Percentiles rank a stretch among this genome's conserved stretches.
Evolutionary conservation across 345 rosid species (phyloP).

Genomic region (Citrus hindsii): DNA sequence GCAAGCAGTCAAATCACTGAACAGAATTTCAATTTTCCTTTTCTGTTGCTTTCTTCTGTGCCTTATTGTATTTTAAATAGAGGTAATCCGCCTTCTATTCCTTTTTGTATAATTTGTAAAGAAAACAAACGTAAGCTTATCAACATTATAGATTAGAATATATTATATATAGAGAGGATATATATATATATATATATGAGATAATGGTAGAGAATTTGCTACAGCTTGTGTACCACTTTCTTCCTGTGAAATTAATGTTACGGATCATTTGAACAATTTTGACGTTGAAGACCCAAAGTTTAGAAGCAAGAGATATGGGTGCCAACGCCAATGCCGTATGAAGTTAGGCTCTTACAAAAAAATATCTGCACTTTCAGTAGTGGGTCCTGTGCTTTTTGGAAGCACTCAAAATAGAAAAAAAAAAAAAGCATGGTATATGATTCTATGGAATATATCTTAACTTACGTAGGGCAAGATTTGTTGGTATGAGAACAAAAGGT

Average conservation of each 20-base stretch:
- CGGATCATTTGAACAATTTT: not conserved
- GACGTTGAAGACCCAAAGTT: not conserved
- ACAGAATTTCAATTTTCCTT: slow-evolving; percentile 77
- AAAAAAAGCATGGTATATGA: too few relatives aligned
- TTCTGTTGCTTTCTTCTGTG: slow-evolving; percentile 81
- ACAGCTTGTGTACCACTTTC: not conserved
- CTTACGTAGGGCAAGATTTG: too few relatives aligned
- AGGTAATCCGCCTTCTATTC: not conserved
- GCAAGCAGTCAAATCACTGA: slow-evolving; percentile 65
- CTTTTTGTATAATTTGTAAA: slow-evolving; percentile 20
- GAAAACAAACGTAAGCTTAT: slow-evolving; percentile 3
- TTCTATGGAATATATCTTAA: too few relatives aligned
- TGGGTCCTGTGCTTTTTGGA: too few relatives aligned
- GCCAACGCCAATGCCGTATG: too few relatives aligned
- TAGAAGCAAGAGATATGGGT: not conserved
- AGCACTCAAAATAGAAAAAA: too few relatives aligned
- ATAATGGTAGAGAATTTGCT: slow-evolving; percentile 5
- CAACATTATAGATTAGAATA: too few relatives aligned
- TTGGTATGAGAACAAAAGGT: too few relatives aligned
- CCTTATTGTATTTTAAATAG: slow-evolving; percentile 68
- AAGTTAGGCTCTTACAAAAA: too few relatives aligned
- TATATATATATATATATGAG: not conserved
- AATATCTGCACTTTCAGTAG: too few relatives aligned
- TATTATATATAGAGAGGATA: too few relatives aligned
- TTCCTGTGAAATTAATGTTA: not conserved